phyloP scores from a whole-genome alignment of 352 stramenopile species.

The Aphanomyces stellatus region DNA sequence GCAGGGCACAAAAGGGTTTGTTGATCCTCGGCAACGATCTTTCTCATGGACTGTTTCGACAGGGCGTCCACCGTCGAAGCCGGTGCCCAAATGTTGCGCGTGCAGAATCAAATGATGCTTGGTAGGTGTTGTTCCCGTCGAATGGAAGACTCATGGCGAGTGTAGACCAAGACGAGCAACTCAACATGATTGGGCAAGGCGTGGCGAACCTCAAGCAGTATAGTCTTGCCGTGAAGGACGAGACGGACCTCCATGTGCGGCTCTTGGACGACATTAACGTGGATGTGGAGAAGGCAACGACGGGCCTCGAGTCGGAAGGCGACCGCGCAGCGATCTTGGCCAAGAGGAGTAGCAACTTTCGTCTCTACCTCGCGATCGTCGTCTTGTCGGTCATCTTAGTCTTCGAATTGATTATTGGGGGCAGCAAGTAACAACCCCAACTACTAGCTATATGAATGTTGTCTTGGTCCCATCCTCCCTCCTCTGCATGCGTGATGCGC shows the following conservation, averaged over 20 bases:
- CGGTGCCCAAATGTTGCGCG: conserved; percentile 48
- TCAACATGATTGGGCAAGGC: conserved; percentile 72
- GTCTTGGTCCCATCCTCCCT: no score
- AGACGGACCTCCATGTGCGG: conserved; percentile 83
- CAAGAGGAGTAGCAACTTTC: conserved; percentile 92
- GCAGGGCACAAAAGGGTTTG: conserved; percentile 23
- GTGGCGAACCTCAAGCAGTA: conserved; percentile 82
- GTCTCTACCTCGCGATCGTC: conserved; percentile 87
- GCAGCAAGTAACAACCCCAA: conserved; percentile 31
- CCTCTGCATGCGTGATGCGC: no score
- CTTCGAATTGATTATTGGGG: conserved; percentile 75
- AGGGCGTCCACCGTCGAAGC: conserved; percentile 29
- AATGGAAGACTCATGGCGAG: neutral
- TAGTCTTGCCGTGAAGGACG: conserved; percentile 80
- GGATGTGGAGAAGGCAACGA: conserved; percentile 72
- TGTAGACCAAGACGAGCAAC: conserved; percentile 76
- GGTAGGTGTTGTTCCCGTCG: conserved; percentile 22
- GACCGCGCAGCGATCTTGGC: conserved; percentile 78
- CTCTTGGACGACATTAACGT: conserved; percentile 85
- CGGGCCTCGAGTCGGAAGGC: conserved; percentile 79
- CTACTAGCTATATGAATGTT: no score
- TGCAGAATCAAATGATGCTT: conserved; percentile 89
- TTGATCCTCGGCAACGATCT: no score
- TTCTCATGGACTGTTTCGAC: neutral
- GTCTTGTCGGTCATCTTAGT: conserved; percentile 81